phyloP scores from a whole-genome alignment of 805 yeast species.

The Yarrowia bubula region DNA sequence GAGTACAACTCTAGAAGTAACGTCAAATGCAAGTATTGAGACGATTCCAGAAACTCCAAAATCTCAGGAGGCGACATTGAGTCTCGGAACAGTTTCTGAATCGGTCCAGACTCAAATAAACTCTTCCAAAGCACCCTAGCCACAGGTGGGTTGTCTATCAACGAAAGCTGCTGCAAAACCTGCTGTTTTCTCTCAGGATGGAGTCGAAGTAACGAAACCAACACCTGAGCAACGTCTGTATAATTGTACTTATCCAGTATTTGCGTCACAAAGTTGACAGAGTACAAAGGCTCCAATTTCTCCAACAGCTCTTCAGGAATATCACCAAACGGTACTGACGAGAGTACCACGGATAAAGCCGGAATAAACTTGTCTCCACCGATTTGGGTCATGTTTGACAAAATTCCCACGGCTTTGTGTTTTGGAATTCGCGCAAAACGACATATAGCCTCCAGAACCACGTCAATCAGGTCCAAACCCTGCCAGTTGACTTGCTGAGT shows the following conservation, averaged over 20 bases:
- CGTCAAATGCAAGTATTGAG: conserved; percentile 30
- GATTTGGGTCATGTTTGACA: conserved; percentile 1
- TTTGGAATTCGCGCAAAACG: conserved; percentile 1
- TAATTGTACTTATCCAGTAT: conserved; percentile 12
- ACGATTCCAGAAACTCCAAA: conserved; percentile 30
- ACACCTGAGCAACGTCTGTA: conserved; percentile 13
- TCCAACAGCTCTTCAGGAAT: conserved; percentile 5
- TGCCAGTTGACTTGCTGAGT: not conserved
- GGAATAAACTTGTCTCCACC: conserved; percentile 28
- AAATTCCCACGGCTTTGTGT: not conserved
- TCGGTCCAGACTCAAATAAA: conserved; percentile 23
- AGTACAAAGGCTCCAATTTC: not conserved
- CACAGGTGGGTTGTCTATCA: conserved; percentile 13
- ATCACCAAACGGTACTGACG: conserved; percentile 10
- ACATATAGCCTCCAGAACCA: not conserved
- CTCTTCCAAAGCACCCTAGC: conserved; percentile 17
- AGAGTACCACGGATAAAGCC: not conserved
- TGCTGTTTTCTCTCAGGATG: conserved; percentile 18
- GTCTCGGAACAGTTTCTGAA: conserved; percentile 30
- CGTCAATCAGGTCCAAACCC: conserved; percentile 1
- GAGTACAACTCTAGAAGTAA: conserved; percentile 60
- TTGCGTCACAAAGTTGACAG: not conserved
- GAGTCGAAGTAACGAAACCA: not conserved
- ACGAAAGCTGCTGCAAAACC: not conserved
- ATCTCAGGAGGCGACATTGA: conserved; percentile 22